Base-by-base conservation (phyloP, 176 grass and related monocot species). In the Musa itinerans region DNA sequence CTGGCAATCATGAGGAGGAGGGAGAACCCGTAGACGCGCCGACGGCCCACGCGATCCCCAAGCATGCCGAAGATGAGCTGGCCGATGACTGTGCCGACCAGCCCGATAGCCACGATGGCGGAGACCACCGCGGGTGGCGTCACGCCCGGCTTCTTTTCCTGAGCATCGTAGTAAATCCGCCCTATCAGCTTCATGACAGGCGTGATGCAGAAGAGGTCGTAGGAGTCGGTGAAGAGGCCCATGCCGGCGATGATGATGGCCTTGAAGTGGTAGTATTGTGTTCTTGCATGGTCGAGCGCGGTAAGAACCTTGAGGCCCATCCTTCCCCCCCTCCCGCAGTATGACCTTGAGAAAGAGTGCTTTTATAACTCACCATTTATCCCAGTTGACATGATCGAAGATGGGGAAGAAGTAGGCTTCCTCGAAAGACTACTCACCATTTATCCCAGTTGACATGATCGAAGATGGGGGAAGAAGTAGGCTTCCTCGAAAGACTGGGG, bases 231-330 rank as follows among this genome's bases (percentile, higher is more conserved):
- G 78, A 85, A 81, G 48, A 85, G 65, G 19, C 83, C 83, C 83
- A 85, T 81, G 14, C 83, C 83, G 63, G 83, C 83, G 52, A 85
- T 81, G 6, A 85, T 43, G 27, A 76, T 85, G 14, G 83, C 78
- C 65, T 85, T 81, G 83, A 85, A 85, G 65, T 85, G 83, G 72
- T 85, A 85, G 72, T 77, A 81, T 73, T 85, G 83, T 27, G 78
- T 85, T 1, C 48, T 49, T 2, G 83, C 53, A 1, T 73, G 73
- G 52, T 85, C 83, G n/a, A 85, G 73, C 53, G 83, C 63, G 9
- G 65, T 72, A 4, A 85, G 78, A 43, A 85, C 13, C 59, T 66
- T 81, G 10, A 81, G 9, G 10, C 71, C 72, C 72, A 85, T 81
- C 34, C 53, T 72, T 20, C 5, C 10, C 9, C 21, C 10, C 10